Conservation (phyloP, 345 rosid genomes). For the Populus ilicifolia region DNA sequence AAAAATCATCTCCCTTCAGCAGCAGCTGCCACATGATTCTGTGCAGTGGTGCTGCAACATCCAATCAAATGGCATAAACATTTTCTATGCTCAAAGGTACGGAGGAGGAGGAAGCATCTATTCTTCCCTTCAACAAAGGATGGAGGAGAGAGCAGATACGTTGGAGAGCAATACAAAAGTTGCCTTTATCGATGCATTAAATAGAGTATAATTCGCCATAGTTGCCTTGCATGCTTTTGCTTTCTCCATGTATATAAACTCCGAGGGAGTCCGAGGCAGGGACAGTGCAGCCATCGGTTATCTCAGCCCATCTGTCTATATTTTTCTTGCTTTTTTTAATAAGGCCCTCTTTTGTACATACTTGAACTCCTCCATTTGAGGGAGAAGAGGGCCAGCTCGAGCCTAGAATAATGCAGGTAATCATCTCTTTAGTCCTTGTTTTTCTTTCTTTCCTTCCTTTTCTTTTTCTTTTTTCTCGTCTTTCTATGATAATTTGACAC, state of each 20-base stretch:
- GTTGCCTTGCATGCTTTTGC: neutral
- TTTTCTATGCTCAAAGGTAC: neutral
- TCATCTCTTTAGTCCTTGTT: neutral
- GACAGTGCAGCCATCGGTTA: neutral
- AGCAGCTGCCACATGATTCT: neutral
- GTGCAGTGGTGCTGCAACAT: neutral
- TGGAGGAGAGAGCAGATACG: neutral
- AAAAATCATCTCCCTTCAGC: too few species aligned
- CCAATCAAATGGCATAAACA: neutral
- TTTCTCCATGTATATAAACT: neutral
- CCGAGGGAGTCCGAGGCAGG: neutral
- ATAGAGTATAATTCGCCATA: neutral
- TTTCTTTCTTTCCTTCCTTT: neutral
- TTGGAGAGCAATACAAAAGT: neutral
- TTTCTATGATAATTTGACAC: neutral
- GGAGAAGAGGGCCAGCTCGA: neutral
- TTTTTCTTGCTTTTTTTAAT: neutral
- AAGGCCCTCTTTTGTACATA: neutral
- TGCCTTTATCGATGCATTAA: neutral
- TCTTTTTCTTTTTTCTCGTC: too few species aligned
- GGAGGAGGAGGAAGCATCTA: neutral
- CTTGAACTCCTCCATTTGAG: neutral
- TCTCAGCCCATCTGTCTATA: neutral
- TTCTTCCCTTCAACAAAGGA: neutral
- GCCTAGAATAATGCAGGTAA: neutral